Evolutionary conservation across 768 basidiomycete genomes (phyloP), one percentile per base, ranked within the genome.

Genomic region (Chiua virens): DNA sequence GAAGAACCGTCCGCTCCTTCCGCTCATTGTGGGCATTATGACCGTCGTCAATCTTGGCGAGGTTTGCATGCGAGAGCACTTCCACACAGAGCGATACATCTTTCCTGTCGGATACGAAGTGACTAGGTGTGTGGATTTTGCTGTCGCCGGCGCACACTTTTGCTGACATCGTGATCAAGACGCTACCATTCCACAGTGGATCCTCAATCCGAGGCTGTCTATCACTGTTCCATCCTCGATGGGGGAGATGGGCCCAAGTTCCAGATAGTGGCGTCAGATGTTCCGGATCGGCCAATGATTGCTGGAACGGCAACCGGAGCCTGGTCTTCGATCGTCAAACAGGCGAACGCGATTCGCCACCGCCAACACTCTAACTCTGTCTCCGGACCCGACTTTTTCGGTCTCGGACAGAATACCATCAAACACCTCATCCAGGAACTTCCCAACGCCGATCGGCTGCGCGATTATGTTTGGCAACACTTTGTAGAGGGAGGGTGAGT

Each of bases 401-500:
- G 91, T 9, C 74, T 93, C 15, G 87, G 87, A 4, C 87, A 92
- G 67, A 92, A 92, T 63, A 87, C 87, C 5, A 91, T 93, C 74
- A 92, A 92, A 71, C 87, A 89, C 62, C 78, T 92, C 34, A 89
- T 93, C n/a, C 90, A 93, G 67, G 86, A 90, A 68, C 75, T 93
- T 15, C 82, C 85, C 7, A 80, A 81, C 50, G 85, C 91, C 14
- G 80, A 86, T 66, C 73, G 80, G 40, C 66, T 92, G 50, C 76
- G 81, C 58, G 85, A 89, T 71, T 93, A 93, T 64, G 88, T 91
- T 25, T 90, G 89, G 89, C 89, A 92, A 65, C 80, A 83, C 53
- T 92, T 90, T 64, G 77, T 82, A 9, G 90, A 93, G 69, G 90
- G 90, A 73, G 89, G 89, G 85, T 88, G 70, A 78, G 87, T 81